Percentiles rank a stretch among this genome's conserved stretches.
Evolutionary conservation across 169 alveolate genomes (phyloP).

Genomic region (Plasmodium berghei): DNA sequence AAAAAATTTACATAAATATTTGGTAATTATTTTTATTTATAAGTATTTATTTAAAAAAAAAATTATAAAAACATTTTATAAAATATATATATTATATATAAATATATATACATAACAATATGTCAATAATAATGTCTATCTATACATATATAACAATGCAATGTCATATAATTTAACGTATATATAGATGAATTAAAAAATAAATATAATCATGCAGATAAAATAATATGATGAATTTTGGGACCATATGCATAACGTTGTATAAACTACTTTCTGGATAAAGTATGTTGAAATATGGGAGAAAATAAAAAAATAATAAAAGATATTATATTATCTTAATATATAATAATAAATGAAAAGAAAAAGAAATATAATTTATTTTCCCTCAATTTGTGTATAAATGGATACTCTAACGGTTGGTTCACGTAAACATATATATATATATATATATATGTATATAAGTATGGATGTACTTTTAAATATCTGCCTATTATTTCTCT

Average conservation of each 20-base stretch:
- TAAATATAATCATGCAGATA: conserved; percentile 20
- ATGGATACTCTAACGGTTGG: too few relatives aligned
- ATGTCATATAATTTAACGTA: background rate
- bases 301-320: conserved; percentile 3
- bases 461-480: background rate
- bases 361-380: too few relatives aligned
- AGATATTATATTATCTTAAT: background rate
- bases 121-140: conserved; percentile 1
- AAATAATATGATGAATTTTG: conserved; percentile 5
- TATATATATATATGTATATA: conserved; percentile 15
- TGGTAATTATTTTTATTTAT: conserved; percentile 48
- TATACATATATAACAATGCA: background rate
- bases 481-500: too few relatives aligned
- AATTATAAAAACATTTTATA: conserved; percentile 52
- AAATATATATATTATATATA: conserved; percentile 17
- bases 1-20: conserved; percentile 41
- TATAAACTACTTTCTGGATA: conserved; percentile 15
- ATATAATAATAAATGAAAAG: too few relatives aligned
- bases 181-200: conserved; percentile 2
- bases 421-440: background rate
- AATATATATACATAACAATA: background rate
- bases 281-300: background rate
- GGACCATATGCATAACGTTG: background rate
- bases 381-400: too few relatives aligned
- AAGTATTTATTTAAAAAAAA: conserved; percentile 63